Evolutionary conservation across 106 monocot species (phyloP).

Genomic region (Acanthochlamys bracteata): DNA sequence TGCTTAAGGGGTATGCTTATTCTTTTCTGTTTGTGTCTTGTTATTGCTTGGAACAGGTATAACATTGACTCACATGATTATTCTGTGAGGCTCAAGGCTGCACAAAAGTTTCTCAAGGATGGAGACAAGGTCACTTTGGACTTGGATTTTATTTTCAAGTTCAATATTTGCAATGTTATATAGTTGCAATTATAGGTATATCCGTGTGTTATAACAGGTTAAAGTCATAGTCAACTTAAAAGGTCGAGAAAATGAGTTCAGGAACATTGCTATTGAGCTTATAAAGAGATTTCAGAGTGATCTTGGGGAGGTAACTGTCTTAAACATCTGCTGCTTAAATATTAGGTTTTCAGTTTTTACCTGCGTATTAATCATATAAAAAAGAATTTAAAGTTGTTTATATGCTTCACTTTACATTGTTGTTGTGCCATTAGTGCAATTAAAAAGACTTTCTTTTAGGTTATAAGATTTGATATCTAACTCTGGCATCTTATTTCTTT

Average conservation of each 20-base stretch:
- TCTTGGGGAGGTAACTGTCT: constrained; percentile 57
- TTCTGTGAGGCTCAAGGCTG: constrained; percentile 75
- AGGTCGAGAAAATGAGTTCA: constrained; percentile 76
- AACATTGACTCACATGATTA: constrained; percentile 96
- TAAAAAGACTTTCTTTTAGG: neutral
- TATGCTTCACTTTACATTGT: neutral
- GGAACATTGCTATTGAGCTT: constrained; percentile 72
- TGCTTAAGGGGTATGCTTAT: no score
- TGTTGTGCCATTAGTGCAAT: neutral
- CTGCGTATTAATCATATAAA: neutral
- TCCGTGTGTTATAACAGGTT: constrained; percentile 35
- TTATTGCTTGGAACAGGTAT: constrained; percentile 40
- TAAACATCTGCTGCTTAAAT: neutral
- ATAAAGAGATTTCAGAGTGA: constrained; percentile 78
- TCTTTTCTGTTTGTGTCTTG: neutral
- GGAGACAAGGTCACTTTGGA: constrained; percentile 66
- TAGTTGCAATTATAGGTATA: neutral
- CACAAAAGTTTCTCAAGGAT: constrained; percentile 78
- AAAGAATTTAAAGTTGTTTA: neutral
- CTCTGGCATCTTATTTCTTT: no score
- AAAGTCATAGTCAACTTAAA: constrained; percentile 85
- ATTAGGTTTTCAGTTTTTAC: neutral
- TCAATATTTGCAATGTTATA: neutral
- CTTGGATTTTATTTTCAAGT: neutral
- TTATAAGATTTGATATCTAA: neutral